Evolutionary conservation across 805 yeast genomes (phyloP), one percentile per base, ranked within the genome.

Genomic region (Metschnikowia sp.): DNA sequence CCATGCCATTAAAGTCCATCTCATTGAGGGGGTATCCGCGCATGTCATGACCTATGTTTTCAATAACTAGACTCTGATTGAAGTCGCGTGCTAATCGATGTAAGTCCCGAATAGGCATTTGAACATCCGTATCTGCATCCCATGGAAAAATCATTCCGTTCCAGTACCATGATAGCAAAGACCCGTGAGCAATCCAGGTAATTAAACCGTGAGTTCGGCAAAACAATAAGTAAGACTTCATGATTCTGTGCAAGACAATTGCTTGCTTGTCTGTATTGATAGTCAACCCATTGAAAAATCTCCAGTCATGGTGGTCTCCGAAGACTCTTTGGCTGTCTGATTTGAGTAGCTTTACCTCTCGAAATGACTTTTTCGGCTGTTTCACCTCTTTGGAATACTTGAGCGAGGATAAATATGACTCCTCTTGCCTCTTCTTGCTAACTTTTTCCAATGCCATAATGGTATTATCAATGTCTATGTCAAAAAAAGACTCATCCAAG

Each of bases 1-100:
- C 50, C 46, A 48, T 35, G 7, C 56, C 56, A 18, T 31, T 45
- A 29, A 48, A 51, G 28, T 84, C 89, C 40, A 84, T 83, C 53
- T 81, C 81, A 22, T 63, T 57, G 29, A 18, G 10, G 4, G 29
- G 19, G 11, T 18, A 22, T 15, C 32, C 48, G 9, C 54, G 55
- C 36, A 43, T 31, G 10, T 58, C 62, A 40, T 56, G 55, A 35
- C 54, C 54, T 19, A 45, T 41, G 26, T 52, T 53, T 39, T 60
- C 63, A 9, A 60, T 47, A 10, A 60, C 49, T 13, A 60, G 41
- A 32, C 55, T 39, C 43, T 59, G 62, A 51, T 60, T 60, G 53
- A 57, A 60, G 26, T 54, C 47, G 22, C 49, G 53, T 12, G 53
- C 57, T 35, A 60, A 40, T 10, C 48, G 49, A 44, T 58, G 50